phyloP scores from a whole-genome alignment of 2,329 filamentous ascomycete genomes.

The Curvularia lunata region DNA sequence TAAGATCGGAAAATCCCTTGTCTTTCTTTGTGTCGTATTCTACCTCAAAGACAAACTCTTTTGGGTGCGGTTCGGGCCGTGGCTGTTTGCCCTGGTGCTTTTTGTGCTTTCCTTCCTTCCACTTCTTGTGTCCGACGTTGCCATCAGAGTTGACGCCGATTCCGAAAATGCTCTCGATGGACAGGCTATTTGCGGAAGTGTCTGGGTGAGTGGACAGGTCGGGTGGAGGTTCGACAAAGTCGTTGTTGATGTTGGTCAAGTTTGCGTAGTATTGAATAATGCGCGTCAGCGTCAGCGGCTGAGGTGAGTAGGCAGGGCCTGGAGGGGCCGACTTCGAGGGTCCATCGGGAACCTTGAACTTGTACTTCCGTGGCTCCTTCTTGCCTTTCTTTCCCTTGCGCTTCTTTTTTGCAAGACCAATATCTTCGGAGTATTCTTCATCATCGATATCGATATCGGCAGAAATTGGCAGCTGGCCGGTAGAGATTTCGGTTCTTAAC shows the following conservation, averaged over 20 bases:
- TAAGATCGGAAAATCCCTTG: conserved; percentile 79
- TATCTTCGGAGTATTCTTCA: conserved; percentile 48
- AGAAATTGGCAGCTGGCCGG: conserved; percentile 15
- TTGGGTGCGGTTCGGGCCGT: conserved; percentile 62
- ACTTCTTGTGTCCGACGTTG: conserved; percentile 51
- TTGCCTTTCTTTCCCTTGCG: conserved; percentile 58
- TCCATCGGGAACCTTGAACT: conserved; percentile 66
- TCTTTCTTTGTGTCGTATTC: conserved; percentile 88
- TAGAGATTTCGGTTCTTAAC: background rate
- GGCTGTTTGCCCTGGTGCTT: conserved; percentile 60
- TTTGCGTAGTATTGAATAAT: conserved; percentile 96
- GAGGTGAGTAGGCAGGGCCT: conserved; percentile 88
- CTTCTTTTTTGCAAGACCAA: conserved; percentile 54
- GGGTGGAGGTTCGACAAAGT: conserved; percentile 52
- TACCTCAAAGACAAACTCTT: conserved; percentile 74
- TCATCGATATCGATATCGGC: conserved; percentile 26
- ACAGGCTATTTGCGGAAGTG: conserved; percentile 16
- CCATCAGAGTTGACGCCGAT: conserved; percentile 36
- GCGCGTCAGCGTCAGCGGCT: conserved; percentile 77
- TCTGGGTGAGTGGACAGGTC: background rate
- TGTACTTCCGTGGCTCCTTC: conserved; percentile 50
- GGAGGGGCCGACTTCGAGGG: conserved; percentile 76
- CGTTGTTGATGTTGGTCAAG: conserved; percentile 85
- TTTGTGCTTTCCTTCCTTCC: conserved; percentile 70
- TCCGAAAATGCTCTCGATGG: conserved; percentile 31